Evolutionary conservation across 2,329 filamentous ascomycete genomes (phyloP).

Genomic region (Madurella mycetomatis): DNA sequence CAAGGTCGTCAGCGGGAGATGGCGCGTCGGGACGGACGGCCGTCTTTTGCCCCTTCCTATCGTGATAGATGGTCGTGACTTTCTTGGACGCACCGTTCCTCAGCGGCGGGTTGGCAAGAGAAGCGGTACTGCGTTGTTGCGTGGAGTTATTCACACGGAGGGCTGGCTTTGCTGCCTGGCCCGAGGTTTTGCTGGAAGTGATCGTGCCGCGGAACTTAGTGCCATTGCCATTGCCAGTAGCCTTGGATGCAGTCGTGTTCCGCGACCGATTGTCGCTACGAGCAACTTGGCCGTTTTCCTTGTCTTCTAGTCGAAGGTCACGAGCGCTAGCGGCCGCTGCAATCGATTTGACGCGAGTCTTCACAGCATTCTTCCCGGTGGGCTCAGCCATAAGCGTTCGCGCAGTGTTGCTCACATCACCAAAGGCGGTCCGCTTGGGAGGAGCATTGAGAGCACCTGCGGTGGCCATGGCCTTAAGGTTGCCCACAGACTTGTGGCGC

Average conservation of each 20-base stretch:
- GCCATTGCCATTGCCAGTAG: background rate
- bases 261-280: conserved; percentile 5
- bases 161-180: conserved; percentile 7
- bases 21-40: conserved; percentile 7
- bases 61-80: conserved; percentile 26
- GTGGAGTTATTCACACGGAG: conserved; percentile 8
- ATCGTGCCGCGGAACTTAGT: conserved; percentile 10
- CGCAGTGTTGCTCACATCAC: conserved; percentile 72
- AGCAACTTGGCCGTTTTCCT: conserved; percentile 38
- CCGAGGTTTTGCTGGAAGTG: background rate
- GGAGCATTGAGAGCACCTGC: conserved; percentile 57
- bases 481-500: conserved; percentile 73
- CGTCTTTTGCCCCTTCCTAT: conserved; percentile 19
- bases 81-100: conserved; percentile 27
- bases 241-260: conserved; percentile 9
- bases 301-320: conserved; percentile 32
- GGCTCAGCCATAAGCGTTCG: conserved; percentile 32
- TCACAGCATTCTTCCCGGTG: conserved; percentile 32
- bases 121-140: conserved; percentile 9
- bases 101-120: conserved; percentile 16
- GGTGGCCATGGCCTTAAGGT: conserved; percentile 48
- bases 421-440: conserved; percentile 74
- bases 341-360: conserved; percentile 30
- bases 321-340: conserved; percentile 23
- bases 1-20: conserved; percentile 17